Base-by-base conservation (phyloP, 176 grass and related monocot species). In the Elymus sibiricus region DNA sequence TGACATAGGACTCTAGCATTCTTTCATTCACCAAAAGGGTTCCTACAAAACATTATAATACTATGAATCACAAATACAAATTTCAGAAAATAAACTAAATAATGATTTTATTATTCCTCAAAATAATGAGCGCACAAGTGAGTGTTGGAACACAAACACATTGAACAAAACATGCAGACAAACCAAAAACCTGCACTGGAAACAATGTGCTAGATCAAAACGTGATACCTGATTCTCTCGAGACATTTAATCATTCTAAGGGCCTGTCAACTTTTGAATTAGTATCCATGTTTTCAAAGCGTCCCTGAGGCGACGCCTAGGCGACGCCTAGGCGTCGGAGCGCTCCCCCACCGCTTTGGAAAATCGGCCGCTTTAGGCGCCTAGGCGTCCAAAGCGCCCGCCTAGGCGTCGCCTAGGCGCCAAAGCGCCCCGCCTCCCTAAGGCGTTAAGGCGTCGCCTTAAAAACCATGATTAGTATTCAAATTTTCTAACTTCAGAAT, bases 21-120 rank as follows among this genome's bases (percentile, higher is more conserved):
- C 97, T 94, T 83, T 99, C 97, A 87, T 99, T 99, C 64, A 99
- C 92, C 86, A 99, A 90, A 76, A 99, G 92, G 7, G 94, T 99
- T 77, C 97, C 97, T 99, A 88, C 74, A 59, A 82, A 74, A 83
- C 35, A 76, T n/a, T 77, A 35, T 22, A 46, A n/a, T 24, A 42
- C n/a, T n/a, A 28, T 53, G 58, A 83, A 80, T 70, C 59, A 78
- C 56, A 27, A 79, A 5, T 35, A 87, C 26, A 24, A 2, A 21
- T 29, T 49, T 64, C 15, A 80, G 44, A 43, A 44, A 79, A 73
- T 64, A 43, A 22, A 35, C 10, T 2, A 19, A 32, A 83, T 71
- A 34, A 86, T 62, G 13, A 24, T 53, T 53, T 22, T 28, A 32
- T 37, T 51, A 89, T 76, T 47, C 24, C 14, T 76, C 15, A 61